A percentile compares a stretch with the other conserved stretches of the same genome.
phyloP scores from a whole-genome alignment of 768 basidiomycete species.

The Collybia sp. region DNA sequence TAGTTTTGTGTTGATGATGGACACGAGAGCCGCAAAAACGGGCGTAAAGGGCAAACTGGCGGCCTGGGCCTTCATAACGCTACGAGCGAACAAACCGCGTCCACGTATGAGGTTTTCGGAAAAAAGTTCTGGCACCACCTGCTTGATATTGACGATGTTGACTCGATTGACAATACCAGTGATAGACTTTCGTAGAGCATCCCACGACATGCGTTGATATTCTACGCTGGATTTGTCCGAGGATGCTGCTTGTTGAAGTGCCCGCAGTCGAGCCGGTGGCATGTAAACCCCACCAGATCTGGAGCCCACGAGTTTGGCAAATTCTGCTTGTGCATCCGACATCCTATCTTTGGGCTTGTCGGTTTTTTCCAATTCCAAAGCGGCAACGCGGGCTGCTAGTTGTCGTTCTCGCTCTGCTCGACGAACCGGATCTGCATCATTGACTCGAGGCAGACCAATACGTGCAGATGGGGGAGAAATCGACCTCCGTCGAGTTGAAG shows the following conservation, averaged over 20 bases:
- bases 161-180: slow-evolving; percentile 99
- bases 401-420: slow-evolving; percentile 76
- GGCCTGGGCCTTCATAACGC: slow-evolving; percentile 97
- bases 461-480: slow-evolving; percentile 31
- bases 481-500: slow-evolving; percentile 40
- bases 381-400: slow-evolving; percentile 65
- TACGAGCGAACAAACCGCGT: slow-evolving; percentile 86
- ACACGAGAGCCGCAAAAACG: slow-evolving; percentile 90
- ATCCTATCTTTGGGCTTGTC: slow-evolving; percentile 44
- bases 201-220: slow-evolving; percentile 96
- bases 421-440: slow-evolving; percentile 75
- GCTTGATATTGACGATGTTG: slow-evolving; percentile 94
- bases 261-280: slow-evolving; percentile 89
- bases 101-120: slow-evolving; percentile 92
- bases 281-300: slow-evolving; percentile 95
- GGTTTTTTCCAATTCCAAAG: slow-evolving; percentile 59
- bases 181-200: slow-evolving; percentile 93
- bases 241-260: slow-evolving; percentile 80
- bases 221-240: slow-evolving; percentile 81
- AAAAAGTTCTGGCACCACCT: slow-evolving; percentile 87
- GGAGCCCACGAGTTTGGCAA: slow-evolving; percentile 77
- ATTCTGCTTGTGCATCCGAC: slow-evolving; percentile 79
- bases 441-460: slow-evolving; percentile 34
- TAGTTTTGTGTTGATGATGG: slow-evolving; percentile 95
- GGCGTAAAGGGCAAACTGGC: slow-evolving; percentile 97